Evolutionary conservation across 345 rosid species (phyloP), one percentile per base, ranked within the genome.

Genomic region (Reutealis trisperma): DNA sequence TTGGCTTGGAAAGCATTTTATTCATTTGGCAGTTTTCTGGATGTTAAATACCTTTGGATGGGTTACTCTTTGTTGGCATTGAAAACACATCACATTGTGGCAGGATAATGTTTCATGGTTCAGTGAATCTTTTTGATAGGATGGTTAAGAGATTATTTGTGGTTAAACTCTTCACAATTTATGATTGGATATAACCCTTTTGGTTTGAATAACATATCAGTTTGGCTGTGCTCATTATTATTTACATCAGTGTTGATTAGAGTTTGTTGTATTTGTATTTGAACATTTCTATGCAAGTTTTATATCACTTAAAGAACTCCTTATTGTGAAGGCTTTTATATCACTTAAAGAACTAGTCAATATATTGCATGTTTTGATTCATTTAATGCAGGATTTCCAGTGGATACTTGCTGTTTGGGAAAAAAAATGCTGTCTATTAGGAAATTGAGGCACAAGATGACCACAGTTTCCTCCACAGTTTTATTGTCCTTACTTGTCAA

Each of bases 381-480:
- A 14, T 32, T 30, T 30, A 14, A 32, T n/a, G 18, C 44, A 75
- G 62, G 65, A 55, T 63, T 25, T 32, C 59, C 12, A 63, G 57
- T 37, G 16, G 76, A 49, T 52, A 30, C 24, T 58, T 69, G 45
- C 63, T 70, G 18, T 71, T 62, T 30, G 55, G 45, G 24, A n/a
- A 67, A 74, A 67, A 71, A 25, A 52, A 77, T 80, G 82, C 71
- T 78, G 9, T 42, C 54, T n/a, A 1, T 73, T 22, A 79, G 79
- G 78, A 83, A 60, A 70, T 44, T 79, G 72, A 79, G 83, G 74
- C 70, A 66, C 66, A 63, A 8, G 10, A 4, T 25, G 10, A 41
- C 16, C 32, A 22, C 41, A 3, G 18, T 63, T 37, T 55, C 52
- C 51, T 72, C 83, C 21, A 62, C 65, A 44, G 44, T 68, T 44